Conservation (phyloP, 1,284 basidiomycete genomes). For the Leccinum subatratum region DNA sequence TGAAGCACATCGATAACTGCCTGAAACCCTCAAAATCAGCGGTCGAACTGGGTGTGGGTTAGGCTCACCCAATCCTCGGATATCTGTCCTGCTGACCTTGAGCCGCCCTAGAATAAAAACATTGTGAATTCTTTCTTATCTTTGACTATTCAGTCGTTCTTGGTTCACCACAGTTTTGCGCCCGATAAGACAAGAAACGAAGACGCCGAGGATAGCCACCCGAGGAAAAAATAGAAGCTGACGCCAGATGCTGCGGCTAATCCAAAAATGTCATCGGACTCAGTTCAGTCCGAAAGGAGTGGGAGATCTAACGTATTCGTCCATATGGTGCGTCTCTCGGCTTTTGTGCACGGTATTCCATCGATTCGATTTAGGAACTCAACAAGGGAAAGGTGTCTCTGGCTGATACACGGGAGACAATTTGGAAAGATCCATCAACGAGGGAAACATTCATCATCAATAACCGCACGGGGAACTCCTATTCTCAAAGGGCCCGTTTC, state of each 20-base stretch:
- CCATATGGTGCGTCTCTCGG: conserved; percentile 21
- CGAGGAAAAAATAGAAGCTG: conserved; percentile 42
- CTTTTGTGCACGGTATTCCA: conserved; percentile 7
- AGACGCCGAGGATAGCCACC: conserved; percentile 20
- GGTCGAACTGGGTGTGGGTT: conserved; percentile 63
- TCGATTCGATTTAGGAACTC: conserved; percentile 11
- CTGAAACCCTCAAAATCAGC: conserved; percentile 71
- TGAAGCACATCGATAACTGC: conserved; percentile 66
- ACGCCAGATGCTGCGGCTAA: conserved; percentile 13
- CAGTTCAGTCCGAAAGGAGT: conserved; percentile 12
- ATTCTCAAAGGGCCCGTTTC: conserved; percentile 33
- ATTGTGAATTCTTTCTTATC: conserved; percentile 53
- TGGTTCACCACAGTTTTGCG: conserved; percentile 61
- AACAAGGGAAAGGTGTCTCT: conserved; percentile 16
- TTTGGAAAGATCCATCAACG: conserved; percentile 62
- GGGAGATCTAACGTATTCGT: conserved; percentile 10
- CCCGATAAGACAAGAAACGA: conserved; percentile 22
- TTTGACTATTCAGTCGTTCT: conserved; percentile 58
- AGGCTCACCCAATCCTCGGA: conserved; percentile 6
- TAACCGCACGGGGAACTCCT: conserved; percentile 55
- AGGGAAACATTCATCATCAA: conserved; percentile 71
- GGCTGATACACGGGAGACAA: conserved; percentile 31
- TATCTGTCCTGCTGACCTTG: conserved; percentile 13
- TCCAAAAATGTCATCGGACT: conserved; percentile 16
- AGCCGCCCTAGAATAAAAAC: conserved; percentile 40